Conservation (phyloP, 2,329 filamentous ascomycete genomes). For the Nothophoma quercina region DNA sequence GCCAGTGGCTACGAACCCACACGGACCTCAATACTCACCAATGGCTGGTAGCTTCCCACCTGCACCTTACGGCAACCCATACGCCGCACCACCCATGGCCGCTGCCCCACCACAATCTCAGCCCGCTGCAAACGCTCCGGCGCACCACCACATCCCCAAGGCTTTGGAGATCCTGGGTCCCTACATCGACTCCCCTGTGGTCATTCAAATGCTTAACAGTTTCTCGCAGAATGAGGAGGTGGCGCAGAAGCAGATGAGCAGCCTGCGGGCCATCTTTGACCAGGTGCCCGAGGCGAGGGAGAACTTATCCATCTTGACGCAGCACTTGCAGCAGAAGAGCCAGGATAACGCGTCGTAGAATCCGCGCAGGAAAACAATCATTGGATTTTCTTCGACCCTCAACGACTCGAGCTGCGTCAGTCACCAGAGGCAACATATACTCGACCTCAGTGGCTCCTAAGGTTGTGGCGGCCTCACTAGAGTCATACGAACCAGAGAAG, state of each 20-base stretch:
- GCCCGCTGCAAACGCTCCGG: constrained; percentile 21
- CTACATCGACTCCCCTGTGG: constrained; percentile 52
- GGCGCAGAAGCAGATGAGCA: constrained; percentile 69
- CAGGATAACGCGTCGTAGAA: constrained; percentile 7
- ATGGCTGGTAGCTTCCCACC: constrained; percentile 36
- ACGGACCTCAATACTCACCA: constrained; percentile 46
- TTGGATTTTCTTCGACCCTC: too few relatives aligned
- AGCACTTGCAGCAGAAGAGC: constrained; percentile 30
- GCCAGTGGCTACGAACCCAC: constrained; percentile 35
- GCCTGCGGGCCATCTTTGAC: constrained; percentile 74
- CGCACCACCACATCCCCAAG: constrained; percentile 45
- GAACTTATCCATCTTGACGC: constrained; percentile 54
- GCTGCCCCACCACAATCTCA: constrained; percentile 6
- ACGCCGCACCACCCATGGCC: constrained; percentile 22
- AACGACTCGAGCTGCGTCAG: too few relatives aligned
- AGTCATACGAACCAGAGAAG: too few relatives aligned
- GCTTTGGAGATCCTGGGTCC: constrained; percentile 54
- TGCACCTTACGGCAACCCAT: constrained; percentile 33
- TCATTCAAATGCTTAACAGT: constrained; percentile 48
- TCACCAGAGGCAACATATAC: too few relatives aligned
- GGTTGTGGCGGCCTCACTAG: too few relatives aligned
- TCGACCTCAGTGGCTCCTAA: too few relatives aligned
- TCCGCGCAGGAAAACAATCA: too few relatives aligned
- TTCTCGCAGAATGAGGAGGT: constrained; percentile 44
- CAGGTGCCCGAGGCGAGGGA: constrained; percentile 70